These are phyloP conservation scores for Phyllosticta citrichinensis DNA, from an alignment of 2,329 filamentous ascomycete species.

Conservation along the genomic window DNA sequence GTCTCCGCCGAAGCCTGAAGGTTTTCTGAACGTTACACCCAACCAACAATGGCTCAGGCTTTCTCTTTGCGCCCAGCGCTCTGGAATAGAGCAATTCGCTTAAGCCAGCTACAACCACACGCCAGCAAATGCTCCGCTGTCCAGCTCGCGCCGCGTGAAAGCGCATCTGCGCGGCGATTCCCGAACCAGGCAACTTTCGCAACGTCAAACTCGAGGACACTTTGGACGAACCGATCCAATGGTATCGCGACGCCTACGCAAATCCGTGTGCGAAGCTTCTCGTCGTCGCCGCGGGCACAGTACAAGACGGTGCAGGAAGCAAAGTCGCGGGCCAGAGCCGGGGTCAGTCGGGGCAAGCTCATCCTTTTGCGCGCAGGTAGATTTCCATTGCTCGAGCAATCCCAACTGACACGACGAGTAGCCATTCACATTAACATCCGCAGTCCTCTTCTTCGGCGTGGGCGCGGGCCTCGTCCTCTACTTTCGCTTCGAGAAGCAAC, in stretches of 20 bases:
- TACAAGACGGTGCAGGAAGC: slow-evolving; percentile 12
- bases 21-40: background rate
- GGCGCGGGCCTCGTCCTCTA: slow-evolving; percentile 75
- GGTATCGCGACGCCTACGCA: background rate
- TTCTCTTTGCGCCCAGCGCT: background rate
- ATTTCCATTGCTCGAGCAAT: background rate
- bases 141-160: background rate
- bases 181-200: background rate
- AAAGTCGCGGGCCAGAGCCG: slow-evolving; percentile 8
- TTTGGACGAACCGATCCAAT: background rate
- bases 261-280: background rate
- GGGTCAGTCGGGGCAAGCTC: slow-evolving; percentile 5
- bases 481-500: slow-evolving; percentile 85
- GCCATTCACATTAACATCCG: slow-evolving; percentile 93
- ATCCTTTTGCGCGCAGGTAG: background rate
- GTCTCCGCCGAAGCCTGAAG: background rate
- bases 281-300: background rate
- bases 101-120: background rate
- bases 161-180: background rate
- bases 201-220: background rate
- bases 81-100: background rate
- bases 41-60: background rate
- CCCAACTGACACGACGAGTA: slow-evolving; percentile 23
- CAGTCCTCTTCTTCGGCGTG: slow-evolving; percentile 70
- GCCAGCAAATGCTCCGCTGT: background rate